Conservation (phyloP, 768 basidiomycete genomes). For the Fomitopsis pulvina region DNA sequence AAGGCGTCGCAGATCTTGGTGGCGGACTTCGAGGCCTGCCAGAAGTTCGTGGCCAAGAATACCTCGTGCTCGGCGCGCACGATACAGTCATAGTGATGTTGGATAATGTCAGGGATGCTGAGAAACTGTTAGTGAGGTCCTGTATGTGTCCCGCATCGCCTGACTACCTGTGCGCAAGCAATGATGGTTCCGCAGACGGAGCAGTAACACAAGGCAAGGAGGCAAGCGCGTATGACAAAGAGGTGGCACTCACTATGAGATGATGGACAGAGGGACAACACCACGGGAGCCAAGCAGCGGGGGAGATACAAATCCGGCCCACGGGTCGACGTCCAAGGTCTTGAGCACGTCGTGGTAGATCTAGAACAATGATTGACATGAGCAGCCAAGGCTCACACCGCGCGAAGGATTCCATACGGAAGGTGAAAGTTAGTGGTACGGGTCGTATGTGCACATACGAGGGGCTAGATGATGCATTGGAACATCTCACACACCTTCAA, state of each 20-base stretch:
- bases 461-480: background rate
- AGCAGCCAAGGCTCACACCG: background rate
- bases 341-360: conserved; percentile 58
- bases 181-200: too few species aligned
- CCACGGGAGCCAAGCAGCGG: conserved; percentile 56
- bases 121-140: background rate
- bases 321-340: conserved; percentile 47
- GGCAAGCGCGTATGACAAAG: background rate
- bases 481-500: conserved; percentile 39
- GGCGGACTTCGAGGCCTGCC: conserved; percentile 46
- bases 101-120: conserved; percentile 68
- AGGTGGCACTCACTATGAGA: conserved; percentile 39
- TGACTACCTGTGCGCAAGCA: too few species aligned
- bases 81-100: conserved; percentile 59
- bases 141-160: too few species aligned
- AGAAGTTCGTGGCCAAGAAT: conserved; percentile 62
- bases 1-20: conserved; percentile 42
- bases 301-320: conserved; percentile 54
- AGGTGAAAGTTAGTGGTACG: too few species aligned
- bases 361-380: conserved; percentile 23
- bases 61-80: conserved; percentile 57
- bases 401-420: too few species aligned
- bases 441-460: too few species aligned
- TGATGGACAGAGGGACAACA: conserved; percentile 54
- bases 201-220: too few species aligned